These are phyloP conservation scores for Entamoeba moshkovskii DNA, from an alignment of 208 protist species.

Conservation along the genomic window DNA sequence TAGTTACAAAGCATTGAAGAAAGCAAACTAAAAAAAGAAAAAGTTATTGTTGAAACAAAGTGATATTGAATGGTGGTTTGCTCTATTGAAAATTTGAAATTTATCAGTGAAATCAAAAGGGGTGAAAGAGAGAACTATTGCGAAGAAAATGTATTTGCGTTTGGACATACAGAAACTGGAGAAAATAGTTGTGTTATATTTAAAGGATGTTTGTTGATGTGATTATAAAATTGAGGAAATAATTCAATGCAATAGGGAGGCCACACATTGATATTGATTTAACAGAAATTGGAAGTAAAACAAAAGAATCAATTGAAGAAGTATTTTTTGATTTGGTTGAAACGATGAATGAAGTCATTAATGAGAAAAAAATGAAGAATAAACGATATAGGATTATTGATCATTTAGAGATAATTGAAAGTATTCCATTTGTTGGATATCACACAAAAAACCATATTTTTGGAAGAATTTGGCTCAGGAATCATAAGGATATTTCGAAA, in stretches of 20 bases:
- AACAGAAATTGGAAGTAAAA: not conserved
- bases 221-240: no score
- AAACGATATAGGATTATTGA: not conserved
- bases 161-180: not conserved
- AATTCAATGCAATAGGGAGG: not conserved
- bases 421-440: not conserved
- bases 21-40: no score
- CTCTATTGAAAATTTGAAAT: not conserved
- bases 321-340: not conserved
- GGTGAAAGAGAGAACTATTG: not conserved
- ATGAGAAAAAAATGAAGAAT: not conserved
- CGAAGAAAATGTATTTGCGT: not conserved
- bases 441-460: not conserved
- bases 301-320: not conserved
- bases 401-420: not conserved
- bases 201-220: not conserved
- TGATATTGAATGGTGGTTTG: no score
- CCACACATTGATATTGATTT: not conserved
- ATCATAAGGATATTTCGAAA: not conserved
- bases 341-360: not conserved
- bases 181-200: not conserved
- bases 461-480: not conserved
- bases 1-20: no score
- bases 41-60: no score
- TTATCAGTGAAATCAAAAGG: not conserved